Conservation (phyloP, 106 monocot genomes). For the Triglochin maritima region DNA sequence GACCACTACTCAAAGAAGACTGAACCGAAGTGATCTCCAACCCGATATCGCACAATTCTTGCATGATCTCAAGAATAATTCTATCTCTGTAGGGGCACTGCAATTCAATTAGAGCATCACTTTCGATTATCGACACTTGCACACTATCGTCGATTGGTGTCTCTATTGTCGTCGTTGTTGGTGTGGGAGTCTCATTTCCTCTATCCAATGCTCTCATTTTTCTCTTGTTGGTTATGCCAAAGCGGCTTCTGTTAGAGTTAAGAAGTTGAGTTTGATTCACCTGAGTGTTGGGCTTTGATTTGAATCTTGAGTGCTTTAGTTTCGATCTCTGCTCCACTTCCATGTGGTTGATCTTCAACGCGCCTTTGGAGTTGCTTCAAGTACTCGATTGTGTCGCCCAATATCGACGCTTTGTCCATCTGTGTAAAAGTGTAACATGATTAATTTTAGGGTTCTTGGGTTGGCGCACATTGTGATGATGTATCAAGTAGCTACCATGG, state of each 20-base stretch:
- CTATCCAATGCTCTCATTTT: constrained; percentile 21
- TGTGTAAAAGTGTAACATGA: no score
- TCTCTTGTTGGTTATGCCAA: constrained; percentile 13
- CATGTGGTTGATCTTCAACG: constrained; percentile 13
- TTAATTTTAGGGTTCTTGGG: no score
- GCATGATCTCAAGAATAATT: constrained; percentile 49
- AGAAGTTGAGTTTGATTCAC: no score
- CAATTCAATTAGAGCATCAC: constrained; percentile 49
- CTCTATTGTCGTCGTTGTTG: neutral
- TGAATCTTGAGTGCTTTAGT: no score
- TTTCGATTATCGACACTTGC: constrained; percentile 63
- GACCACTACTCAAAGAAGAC: constrained; percentile 19
- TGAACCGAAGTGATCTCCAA: constrained; percentile 43
- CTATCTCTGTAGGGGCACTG: constrained; percentile 52
- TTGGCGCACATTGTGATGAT: no score
- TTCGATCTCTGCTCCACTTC: neutral
- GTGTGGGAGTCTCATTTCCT: neutral
- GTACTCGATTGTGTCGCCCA: constrained; percentile 80
- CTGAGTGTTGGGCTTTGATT: no score
- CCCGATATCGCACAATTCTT: constrained; percentile 34
- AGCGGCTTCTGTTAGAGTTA: no score
- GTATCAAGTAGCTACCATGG: no score
- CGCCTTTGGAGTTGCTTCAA: constrained; percentile 44
- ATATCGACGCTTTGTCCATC: constrained; percentile 89
- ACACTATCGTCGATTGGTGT: constrained; percentile 12